phyloP scores from a whole-genome alignment of 768 basidiomycete genomes.

The Ramaria sp. region DNA sequence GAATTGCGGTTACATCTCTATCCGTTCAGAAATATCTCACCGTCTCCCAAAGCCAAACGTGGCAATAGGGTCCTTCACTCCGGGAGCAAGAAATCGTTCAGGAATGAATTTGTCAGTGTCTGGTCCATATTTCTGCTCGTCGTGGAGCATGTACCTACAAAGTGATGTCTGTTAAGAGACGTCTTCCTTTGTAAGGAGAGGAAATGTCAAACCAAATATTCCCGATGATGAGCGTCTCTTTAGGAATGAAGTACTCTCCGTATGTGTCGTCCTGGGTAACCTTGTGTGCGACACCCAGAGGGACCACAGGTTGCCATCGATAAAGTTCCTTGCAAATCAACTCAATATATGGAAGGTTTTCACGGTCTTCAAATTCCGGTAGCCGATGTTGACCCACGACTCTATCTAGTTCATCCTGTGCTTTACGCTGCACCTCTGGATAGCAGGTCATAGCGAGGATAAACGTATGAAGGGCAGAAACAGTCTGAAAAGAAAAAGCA shows the following conservation, averaged over 20 bases:
- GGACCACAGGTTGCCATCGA: constrained; percentile 10
- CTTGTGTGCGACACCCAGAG: constrained; percentile 2
- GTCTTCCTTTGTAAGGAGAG: background rate
- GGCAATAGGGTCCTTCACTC: constrained; percentile 10
- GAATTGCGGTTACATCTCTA: background rate
- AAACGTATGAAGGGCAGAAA: constrained; percentile 13
- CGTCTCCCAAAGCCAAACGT: constrained; percentile 6
- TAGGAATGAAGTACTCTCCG: background rate
- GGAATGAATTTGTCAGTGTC: constrained; percentile 1
- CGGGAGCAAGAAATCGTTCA: constrained; percentile 28
- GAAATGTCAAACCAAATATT: background rate
- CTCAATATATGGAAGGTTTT: constrained; percentile 7
- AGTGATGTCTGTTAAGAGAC: background rate
- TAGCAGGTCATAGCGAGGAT: constrained; percentile 14
- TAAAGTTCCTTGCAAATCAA: constrained; percentile 9
- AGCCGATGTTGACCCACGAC: constrained; percentile 10
- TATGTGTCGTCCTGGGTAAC: background rate
- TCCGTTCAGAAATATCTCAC: background rate
- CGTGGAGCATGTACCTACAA: background rate
- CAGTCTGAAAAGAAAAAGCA: background rate
- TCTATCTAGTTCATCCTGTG: constrained; percentile 10
- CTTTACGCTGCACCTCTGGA: constrained; percentile 11
- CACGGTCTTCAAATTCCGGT: constrained; percentile 8
- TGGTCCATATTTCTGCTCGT: background rate
- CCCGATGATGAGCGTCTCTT: background rate